Evolutionary conservation across 192 early-diverging fungal genomes (phyloP).

Genomic region (Backusella liffmaniae): DNA sequence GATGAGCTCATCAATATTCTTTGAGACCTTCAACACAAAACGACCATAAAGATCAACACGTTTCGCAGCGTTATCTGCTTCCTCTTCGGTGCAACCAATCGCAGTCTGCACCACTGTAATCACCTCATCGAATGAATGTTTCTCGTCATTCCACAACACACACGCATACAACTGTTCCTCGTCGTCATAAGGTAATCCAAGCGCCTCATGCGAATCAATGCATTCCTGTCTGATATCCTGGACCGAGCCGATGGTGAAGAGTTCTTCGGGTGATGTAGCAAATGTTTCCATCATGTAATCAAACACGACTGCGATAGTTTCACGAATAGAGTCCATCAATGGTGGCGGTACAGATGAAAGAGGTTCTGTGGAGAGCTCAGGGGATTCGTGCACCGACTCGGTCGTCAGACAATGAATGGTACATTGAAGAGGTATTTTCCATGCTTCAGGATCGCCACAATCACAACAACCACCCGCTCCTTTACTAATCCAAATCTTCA

Average conservation of each 20-base stretch:
- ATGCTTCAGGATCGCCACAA: slow-evolving; percentile 97
- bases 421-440: slow-evolving; percentile 85
- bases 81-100: slow-evolving; percentile 55
- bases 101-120: slow-evolving; percentile 75
- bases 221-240: slow-evolving; percentile 20
- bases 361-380: slow-evolving; percentile 10
- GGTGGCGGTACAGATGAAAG: slow-evolving; percentile 50
- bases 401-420: slow-evolving; percentile 66
- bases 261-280: slow-evolving; percentile 48
- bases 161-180: slow-evolving; percentile 53
- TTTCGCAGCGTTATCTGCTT: slow-evolving; percentile 76
- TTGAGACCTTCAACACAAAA: slow-evolving; percentile 65
- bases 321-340: slow-evolving; percentile 63
- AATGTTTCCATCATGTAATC: slow-evolving; percentile 93
- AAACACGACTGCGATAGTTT: slow-evolving; percentile 81
- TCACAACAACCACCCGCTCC: slow-evolving; percentile 95
- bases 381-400: background rate
- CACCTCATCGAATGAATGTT: slow-evolving; percentile 91
- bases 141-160: slow-evolving; percentile 97
- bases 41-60: slow-evolving; percentile 84
- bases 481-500: slow-evolving; percentile 79
- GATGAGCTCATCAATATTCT: slow-evolving; percentile 64
- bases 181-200: background rate
- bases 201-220: slow-evolving; percentile 16
- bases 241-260: background rate